phyloP scores from a whole-genome alignment of 2,329 filamentous ascomycete genomes.

The Sclerotinia minor region DNA sequence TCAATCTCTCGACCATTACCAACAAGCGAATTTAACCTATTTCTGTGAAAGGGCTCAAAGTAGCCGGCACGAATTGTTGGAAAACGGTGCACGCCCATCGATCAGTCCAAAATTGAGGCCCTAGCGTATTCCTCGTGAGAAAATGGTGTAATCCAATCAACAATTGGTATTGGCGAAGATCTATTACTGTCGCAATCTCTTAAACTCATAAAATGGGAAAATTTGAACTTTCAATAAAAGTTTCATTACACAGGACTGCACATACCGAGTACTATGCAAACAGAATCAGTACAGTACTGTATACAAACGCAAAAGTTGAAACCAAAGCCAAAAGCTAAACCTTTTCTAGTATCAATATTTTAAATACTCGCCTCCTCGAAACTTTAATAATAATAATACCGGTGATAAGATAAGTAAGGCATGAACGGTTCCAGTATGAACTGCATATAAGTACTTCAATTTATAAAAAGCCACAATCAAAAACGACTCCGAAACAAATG shows the following conservation, averaged over 20 bases:
- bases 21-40: neutral
- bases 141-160: neutral
- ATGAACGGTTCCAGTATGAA: conserved; percentile 7
- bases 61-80: neutral
- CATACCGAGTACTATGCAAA: neutral
- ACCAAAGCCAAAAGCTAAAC: neutral
- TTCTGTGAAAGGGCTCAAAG: neutral
- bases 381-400: neutral
- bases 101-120: neutral
- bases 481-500: conserved; percentile 15
- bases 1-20: neutral
- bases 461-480: conserved; percentile 13
- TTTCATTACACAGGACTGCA: neutral
- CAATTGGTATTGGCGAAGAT: neutral
- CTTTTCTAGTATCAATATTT: neutral
- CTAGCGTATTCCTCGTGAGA: neutral
- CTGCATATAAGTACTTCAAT: conserved; percentile 5
- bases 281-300: neutral
- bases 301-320: neutral
- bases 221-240: neutral
- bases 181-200: neutral
- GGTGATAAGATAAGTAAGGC: neutral
- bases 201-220: neutral
- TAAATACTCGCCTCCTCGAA: neutral
- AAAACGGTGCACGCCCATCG: neutral